Conservation (phyloP, 495 filamentous ascomycete species). For the Aspergillus sclerotiicarbonarius region DNA sequence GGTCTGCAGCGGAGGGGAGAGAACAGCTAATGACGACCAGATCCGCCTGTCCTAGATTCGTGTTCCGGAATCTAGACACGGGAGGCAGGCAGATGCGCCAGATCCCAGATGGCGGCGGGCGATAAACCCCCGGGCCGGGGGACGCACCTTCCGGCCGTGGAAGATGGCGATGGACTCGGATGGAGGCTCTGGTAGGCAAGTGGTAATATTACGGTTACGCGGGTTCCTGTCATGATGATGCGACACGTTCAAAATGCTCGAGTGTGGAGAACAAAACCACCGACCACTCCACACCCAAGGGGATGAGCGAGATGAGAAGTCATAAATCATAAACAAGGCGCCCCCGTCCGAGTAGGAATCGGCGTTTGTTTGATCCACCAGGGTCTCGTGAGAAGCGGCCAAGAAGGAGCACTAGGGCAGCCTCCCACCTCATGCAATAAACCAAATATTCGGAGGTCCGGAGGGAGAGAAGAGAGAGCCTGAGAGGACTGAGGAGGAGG, state of each 20-base stretch:
- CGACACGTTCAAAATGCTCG: constrained; percentile 14
- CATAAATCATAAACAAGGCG: constrained; percentile 20
- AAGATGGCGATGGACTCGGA: not conserved
- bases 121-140: not conserved
- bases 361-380: constrained; percentile 14
- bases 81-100: not conserved
- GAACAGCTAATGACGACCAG: too few relatives aligned
- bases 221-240: constrained; percentile 8
- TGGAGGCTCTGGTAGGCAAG: constrained; percentile 8
- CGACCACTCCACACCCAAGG: constrained; percentile 12
- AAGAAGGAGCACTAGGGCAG: not conserved
- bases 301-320: constrained; percentile 16
- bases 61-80: not conserved
- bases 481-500: not conserved
- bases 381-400: constrained; percentile 16
- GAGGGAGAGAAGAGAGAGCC: not conserved
- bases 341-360: constrained; percentile 13
- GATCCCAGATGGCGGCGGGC: not conserved
- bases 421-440: not conserved
- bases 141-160: too few relatives aligned
- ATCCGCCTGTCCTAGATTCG: not conserved
- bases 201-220: constrained; percentile 1
- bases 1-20: not conserved
- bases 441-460: not conserved
- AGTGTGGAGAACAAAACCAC: constrained; percentile 18